phyloP scores from a whole-genome alignment of 192 early-diverging fungal species.

The Coemansia sp. region DNA sequence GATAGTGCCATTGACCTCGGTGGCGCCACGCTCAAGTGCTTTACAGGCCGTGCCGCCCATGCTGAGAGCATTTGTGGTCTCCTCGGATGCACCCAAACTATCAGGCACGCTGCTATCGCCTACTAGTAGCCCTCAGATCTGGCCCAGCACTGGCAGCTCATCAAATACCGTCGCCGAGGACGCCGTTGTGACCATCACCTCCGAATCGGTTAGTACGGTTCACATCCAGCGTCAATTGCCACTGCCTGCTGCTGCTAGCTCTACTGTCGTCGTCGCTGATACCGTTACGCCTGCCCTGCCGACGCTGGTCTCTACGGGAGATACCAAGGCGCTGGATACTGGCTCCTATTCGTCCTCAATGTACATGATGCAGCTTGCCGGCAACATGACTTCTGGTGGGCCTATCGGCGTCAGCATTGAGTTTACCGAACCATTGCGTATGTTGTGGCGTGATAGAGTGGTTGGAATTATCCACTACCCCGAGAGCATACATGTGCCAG shows the following conservation, averaged over 20 bases:
- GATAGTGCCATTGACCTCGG: neutral
- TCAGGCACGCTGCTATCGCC: neutral
- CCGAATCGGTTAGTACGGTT: slow-evolving; percentile 15
- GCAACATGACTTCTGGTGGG: slow-evolving; percentile 41
- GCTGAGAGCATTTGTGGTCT: neutral
- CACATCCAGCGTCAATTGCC: no score
- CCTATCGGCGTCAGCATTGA: slow-evolving; percentile 48
- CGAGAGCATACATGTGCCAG: slow-evolving; percentile 30
- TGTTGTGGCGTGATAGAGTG: slow-evolving; percentile 42
- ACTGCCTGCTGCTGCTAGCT: no score
- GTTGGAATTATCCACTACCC: slow-evolving; percentile 27
- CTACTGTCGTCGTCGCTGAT: no score
- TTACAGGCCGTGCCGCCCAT: neutral
- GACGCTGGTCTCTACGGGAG: neutral
- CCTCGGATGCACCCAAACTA: neutral
- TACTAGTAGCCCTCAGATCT: neutral
- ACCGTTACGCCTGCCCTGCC: no score
- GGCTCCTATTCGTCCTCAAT: neutral
- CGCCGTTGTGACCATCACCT: slow-evolving; percentile 17
- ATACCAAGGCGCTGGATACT: slow-evolving; percentile 22
- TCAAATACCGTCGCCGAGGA: neutral
- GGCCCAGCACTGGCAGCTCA: neutral
- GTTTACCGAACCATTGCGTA: slow-evolving; percentile 46
- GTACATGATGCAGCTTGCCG: slow-evolving; percentile 41
- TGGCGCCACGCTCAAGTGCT: neutral